These are phyloP conservation scores for Apium graveolens DNA, from an alignment of 129 eudicot species.

Conservation along the genomic window DNA sequence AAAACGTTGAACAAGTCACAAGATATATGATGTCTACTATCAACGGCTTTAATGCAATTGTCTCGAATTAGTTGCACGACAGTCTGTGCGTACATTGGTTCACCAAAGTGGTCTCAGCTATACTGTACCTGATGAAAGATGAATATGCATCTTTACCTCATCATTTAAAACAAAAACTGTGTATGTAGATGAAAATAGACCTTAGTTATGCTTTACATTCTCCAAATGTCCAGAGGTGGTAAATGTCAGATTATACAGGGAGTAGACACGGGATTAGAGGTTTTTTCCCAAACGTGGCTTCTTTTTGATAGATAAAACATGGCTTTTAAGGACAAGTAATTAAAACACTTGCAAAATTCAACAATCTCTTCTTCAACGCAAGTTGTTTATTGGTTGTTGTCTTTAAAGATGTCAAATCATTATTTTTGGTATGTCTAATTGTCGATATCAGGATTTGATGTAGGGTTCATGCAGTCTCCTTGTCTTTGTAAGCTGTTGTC, in stretches of 20 bases:
- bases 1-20: not conserved
- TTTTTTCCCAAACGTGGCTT: not conserved
- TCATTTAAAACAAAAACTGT: not conserved
- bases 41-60: not conserved
- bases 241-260: not conserved
- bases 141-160: not conserved
- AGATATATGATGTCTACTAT: not conserved
- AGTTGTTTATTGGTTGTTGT: not conserved
- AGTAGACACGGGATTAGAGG: not conserved
- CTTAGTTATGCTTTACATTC: not conserved
- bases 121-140: not conserved
- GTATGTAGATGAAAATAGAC: not conserved
- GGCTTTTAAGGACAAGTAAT: not conserved
- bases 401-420: not conserved
- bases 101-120: not conserved
- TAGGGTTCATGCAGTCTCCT: not conserved
- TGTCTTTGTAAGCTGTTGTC: not conserved
- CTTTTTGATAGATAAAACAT: too few relatives aligned
- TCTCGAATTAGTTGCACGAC: not conserved
- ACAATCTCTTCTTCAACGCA: not conserved
- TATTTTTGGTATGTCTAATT: not conserved
- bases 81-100: not conserved
- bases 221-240: not conserved
- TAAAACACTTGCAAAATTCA: not conserved
- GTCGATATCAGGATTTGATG: not conserved